phyloP scores from a whole-genome alignment of 2,329 filamentous ascomycete species.

The Trematosphaeria pertusa region DNA sequence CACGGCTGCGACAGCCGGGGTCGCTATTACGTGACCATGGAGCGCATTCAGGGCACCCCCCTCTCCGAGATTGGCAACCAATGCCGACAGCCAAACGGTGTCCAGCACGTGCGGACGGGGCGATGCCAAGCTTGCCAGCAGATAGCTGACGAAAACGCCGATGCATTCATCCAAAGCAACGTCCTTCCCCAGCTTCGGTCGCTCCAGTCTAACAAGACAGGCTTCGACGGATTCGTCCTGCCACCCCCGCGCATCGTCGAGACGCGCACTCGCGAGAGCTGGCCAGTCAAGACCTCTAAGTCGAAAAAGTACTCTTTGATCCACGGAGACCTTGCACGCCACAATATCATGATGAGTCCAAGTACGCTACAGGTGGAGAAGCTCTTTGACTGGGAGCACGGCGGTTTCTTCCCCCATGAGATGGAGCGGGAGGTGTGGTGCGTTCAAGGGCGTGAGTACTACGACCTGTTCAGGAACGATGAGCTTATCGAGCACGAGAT shows the following conservation, averaged over 20 bases:
- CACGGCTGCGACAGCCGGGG: not conserved
- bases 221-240: not conserved
- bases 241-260: not conserved
- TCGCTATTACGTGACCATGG: not conserved
- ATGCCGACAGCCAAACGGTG: not conserved
- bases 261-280: not conserved
- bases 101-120: not conserved
- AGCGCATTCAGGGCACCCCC: not conserved
- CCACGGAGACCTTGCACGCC: not conserved
- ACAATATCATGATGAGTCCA: not conserved
- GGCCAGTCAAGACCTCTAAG: not conserved
- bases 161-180: not conserved
- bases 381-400: not conserved
- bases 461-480: not conserved
- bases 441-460: not conserved
- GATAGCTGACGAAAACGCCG: not conserved
- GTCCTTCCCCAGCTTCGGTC: not conserved
- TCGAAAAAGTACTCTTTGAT: not conserved
- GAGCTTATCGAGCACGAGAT: not conserved
- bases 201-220: not conserved
- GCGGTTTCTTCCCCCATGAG: not conserved
- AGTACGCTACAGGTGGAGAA: not conserved
- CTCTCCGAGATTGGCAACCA: not conserved
- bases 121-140: not conserved
- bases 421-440: not conserved